Percentiles rank a stretch among this genome's conserved stretches.
phyloP scores from a whole-genome alignment of 2,329 filamentous ascomycete genomes.

The Laburnicola sp. region DNA sequence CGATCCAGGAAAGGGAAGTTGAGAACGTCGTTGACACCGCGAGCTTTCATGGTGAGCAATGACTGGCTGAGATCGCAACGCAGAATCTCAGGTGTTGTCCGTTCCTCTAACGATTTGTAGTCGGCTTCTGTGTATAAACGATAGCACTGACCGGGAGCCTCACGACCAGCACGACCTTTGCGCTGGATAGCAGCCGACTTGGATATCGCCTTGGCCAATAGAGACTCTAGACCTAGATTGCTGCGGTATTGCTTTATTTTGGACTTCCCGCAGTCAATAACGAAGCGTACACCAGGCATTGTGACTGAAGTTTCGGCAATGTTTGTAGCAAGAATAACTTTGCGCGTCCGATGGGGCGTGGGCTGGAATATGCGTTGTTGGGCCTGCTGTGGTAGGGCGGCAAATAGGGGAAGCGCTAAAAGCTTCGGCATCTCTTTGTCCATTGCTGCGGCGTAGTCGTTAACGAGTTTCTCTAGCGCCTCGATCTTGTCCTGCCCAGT shows the following conservation, averaged over 20 bases:
- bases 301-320: constrained; percentile 99
- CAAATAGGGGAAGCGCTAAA: constrained; percentile 78
- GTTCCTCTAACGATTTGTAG: constrained; percentile 69
- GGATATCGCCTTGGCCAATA: constrained; percentile 87
- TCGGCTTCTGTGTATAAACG: constrained; percentile 82
- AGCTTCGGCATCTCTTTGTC: constrained; percentile 73
- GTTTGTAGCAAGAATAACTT: constrained; percentile 91
- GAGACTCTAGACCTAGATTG: constrained; percentile 82
- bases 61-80: constrained; percentile 86
- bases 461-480: constrained; percentile 74
- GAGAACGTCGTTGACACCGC: constrained; percentile 79
- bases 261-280: constrained; percentile 89
- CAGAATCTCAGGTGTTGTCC: constrained; percentile 85
- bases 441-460: constrained; percentile 74
- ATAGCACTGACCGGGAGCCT: constrained; percentile 87
- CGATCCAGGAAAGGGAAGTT: constrained; percentile 83
- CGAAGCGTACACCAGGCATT: constrained; percentile 86
- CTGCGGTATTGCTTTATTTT: constrained; percentile 92
- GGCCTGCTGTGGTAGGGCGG: constrained; percentile 81
- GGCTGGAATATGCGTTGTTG: constrained; percentile 86
- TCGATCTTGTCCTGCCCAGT: constrained; percentile 94
- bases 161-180: constrained; percentile 88
- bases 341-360: constrained; percentile 73
- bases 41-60: constrained; percentile 89
- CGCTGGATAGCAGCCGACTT: constrained; percentile 92